phyloP scores from a whole-genome alignment of 2,329 filamentous ascomycete genomes.

The Phaeophleospora eucalypticola region DNA sequence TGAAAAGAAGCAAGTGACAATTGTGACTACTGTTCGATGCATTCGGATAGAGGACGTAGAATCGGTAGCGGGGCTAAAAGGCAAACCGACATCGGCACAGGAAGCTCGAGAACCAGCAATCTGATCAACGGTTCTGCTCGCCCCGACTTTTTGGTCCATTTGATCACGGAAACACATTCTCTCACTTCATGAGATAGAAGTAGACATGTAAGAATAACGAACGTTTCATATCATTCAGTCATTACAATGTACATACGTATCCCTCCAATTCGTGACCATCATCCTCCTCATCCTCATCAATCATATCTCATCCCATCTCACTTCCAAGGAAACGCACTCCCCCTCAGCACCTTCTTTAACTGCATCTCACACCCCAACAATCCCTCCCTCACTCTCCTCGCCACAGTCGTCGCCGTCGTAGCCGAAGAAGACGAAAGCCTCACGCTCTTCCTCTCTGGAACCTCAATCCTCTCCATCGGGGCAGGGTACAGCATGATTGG shows the following conservation, averaged over 20 bases:
- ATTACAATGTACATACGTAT: background rate
- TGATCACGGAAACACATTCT: too few species aligned
- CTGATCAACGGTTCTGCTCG: too few species aligned
- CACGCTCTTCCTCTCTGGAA: constrained; percentile 16
- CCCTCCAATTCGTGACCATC: background rate
- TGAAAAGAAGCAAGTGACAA: too few species aligned
- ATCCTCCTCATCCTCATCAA: constrained; percentile 1
- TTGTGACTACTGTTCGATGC: too few species aligned
- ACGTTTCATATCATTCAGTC: too few species aligned
- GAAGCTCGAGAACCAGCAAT: too few species aligned
- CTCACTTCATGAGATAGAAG: too few species aligned
- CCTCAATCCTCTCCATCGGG: constrained; percentile 19
- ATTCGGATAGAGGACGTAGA: too few species aligned
- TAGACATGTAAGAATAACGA: too few species aligned
- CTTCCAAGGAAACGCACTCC: constrained; percentile 25
- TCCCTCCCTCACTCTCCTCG: constrained; percentile 22
- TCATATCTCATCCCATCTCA: constrained; percentile 11
- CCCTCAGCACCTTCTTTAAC: constrained; percentile 25
- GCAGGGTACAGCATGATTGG: constrained; percentile 32
- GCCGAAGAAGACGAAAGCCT: constrained; percentile 11
- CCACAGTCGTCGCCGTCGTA: constrained; percentile 18
- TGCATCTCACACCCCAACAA: constrained; percentile 26
- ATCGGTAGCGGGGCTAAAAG: too few species aligned
- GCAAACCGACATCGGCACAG: background rate
- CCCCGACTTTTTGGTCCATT: too few species aligned